Base-by-base conservation (phyloP, 352 stramenopile genomes). In the Pythium guiyangense region DNA sequence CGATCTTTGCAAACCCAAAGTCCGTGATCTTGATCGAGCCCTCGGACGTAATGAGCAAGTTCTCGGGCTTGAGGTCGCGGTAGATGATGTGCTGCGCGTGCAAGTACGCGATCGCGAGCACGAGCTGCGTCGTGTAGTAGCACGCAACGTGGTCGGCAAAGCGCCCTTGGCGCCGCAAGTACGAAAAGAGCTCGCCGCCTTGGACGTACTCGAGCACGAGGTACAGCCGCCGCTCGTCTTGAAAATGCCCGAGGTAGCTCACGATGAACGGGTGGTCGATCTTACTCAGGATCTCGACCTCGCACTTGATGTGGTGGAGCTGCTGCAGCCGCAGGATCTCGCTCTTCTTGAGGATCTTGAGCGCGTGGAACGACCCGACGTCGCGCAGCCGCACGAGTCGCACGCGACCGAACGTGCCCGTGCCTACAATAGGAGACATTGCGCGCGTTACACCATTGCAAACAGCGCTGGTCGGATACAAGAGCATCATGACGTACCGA, bases 1-100 rank as follows among this genome's bases (percentile, higher is more conserved):
- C 76, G 49, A 97, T 92, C 66, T 98, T 98, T n/a, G 92, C 92
- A 68, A 98, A 97, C 4, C 92, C 90, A 69, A 98, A 98, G 57
- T 98, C 92, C 1, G 84, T 91, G 60, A 98, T 85, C 65, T 97
- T 97, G 45, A 98, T 83, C 25, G 88, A 84, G 8, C 93, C 93
- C 25, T 90, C 75, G 10, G 74, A 66, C 47, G 87, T 96, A 62
- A 98, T 96, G 27, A 97, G 77, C 35, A 97, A 62, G 63, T 97
- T 97, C 74, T 97, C 92, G 11, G 90, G 90, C 70, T 98, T 98
- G 20, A 98, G 67, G 50, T 97, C 91, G 43, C 92, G 74, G 62
- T 97, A 98, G 62, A 96, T 93, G 62, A 98, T 96, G 59, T 96
- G 79, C 52, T 96, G 74, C 22, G 69, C 74, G 72, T 98, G 90